A percentile compares a stretch with the other conserved stretches of the same genome.
Conservation (phyloP, 202 grass and related monocot species). For the Bolboschoenoplectus hybrid region DNA sequence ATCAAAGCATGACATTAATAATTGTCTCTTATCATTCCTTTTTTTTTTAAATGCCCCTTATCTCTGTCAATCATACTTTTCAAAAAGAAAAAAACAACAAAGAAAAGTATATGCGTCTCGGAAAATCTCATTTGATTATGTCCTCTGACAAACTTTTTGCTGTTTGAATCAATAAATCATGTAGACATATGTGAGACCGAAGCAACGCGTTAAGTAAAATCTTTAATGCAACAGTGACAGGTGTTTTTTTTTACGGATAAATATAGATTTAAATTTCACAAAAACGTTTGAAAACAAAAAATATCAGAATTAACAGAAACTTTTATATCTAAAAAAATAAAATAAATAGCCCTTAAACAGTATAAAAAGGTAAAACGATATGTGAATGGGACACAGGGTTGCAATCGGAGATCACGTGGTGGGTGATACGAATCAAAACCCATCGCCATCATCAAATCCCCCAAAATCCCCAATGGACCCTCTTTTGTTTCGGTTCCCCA, state of each 20-base stretch:
- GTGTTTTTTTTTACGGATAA: no score
- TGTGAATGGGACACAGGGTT: slow-evolving; percentile 17
- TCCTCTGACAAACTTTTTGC: not conserved
- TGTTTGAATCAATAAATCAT: not conserved
- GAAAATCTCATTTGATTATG: slow-evolving; percentile 1
- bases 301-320: no score
- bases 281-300: no score
- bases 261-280: no score
- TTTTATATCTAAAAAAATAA: no score
- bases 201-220: not conserved
- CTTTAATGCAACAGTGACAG: not conserved
- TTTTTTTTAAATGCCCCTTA: no score
- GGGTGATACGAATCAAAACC: slow-evolving; percentile 26
- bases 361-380: not conserved
- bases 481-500: not conserved
- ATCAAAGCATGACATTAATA: slow-evolving; percentile 19
- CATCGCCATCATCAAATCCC: slow-evolving; percentile 34
- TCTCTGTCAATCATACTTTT: not conserved
- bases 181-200: not conserved
- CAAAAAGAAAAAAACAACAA: not conserved
- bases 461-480: slow-evolving; percentile 21
- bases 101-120: not conserved
- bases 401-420: slow-evolving; percentile 30
- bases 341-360: not conserved
- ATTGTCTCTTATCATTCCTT: not conserved